These are phyloP conservation scores for Stephanodiscus minutulus DNA, from an alignment of 108 stramenopile species.

Conservation along the genomic window DNA sequence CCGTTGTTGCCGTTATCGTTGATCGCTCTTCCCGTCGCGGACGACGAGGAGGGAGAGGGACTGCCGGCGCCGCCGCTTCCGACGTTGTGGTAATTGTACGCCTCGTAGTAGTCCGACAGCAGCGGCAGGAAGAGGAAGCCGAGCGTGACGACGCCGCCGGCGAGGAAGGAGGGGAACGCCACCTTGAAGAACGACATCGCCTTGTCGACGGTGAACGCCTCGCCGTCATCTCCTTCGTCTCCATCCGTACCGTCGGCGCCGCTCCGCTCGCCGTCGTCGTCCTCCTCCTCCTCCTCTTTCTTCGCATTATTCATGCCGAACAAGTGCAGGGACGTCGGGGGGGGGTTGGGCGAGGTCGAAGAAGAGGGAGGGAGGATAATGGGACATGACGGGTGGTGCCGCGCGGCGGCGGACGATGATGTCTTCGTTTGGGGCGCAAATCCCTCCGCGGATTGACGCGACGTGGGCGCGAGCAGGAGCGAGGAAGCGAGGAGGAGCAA, in stretches of 20 bases:
- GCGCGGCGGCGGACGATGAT: neutral
- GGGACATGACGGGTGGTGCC: neutral
- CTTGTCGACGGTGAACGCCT: neutral
- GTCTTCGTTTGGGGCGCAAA: constrained; percentile 5
- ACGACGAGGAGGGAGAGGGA: neutral
- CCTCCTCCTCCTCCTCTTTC: neutral
- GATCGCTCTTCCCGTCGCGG: neutral
- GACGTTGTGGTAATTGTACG: constrained; percentile 18
- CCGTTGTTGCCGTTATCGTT: neutral
- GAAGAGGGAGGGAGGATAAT: neutral
- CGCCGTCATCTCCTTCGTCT: neutral
- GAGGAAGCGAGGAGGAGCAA: neutral
- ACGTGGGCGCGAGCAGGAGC: neutral
- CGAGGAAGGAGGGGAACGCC: constrained; percentile 44
- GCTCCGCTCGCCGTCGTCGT: too few relatives aligned
- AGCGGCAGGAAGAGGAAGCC: constrained; percentile 41
- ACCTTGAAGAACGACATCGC: constrained; percentile 27
- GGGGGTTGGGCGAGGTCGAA: constrained; percentile 2
- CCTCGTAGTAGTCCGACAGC: constrained; percentile 41
- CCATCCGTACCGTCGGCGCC: too few relatives aligned
- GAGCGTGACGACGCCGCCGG: constrained; percentile 33
- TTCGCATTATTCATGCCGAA: constrained; percentile 5
- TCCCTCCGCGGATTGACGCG: neutral
- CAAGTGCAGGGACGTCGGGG: constrained; percentile 10
- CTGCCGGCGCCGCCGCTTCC: neutral